Conservation (phyloP, 192 early-diverging fungal genomes). For the Polychytrium aggregatum region DNA sequence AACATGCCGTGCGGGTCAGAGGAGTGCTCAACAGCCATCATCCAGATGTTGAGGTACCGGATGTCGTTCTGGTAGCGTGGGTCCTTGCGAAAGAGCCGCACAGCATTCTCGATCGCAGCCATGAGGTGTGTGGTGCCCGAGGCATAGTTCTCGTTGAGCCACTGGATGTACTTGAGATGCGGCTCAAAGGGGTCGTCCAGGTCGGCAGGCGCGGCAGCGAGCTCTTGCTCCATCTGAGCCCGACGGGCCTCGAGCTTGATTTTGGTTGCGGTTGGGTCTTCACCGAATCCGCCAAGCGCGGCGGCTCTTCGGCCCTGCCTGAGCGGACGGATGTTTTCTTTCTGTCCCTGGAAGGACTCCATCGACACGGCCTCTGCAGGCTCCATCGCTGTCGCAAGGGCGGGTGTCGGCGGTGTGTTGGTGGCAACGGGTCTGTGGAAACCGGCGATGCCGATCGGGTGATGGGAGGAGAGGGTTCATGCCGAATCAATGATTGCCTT, state of each 20-base stretch:
- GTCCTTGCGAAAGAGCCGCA: conserved; percentile 25
- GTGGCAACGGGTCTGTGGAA: no score
- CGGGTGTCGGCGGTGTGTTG: no score
- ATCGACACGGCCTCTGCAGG: no score
- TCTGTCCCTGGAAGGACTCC: conserved; percentile 50
- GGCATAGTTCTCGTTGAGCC: conserved; percentile 19
- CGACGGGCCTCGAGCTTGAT: conserved; percentile 1
- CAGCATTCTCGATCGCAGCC: conserved; percentile 11
- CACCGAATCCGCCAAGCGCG: conserved; percentile 23
- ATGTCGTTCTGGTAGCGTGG: conserved; percentile 29
- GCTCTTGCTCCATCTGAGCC: neutral
- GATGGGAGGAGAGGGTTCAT: no score
- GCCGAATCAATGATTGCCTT: no score
- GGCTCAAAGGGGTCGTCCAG: conserved; percentile 23
- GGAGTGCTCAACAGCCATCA: conserved; percentile 36
- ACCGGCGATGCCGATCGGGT: no score
- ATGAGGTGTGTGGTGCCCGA: conserved; percentile 8
- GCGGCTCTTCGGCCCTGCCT: conserved; percentile 54
- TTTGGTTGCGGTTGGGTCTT: neutral
- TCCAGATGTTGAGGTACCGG: conserved; percentile 48
- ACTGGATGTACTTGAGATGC: conserved; percentile 25
- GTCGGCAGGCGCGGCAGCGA: neutral
- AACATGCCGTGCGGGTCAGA: conserved; percentile 57
- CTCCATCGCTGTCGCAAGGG: no score
- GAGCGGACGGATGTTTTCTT: conserved; percentile 67